phyloP scores from a whole-genome alignment of 371 early-diverging fungal genomes.

The Syncephalastrum sp. region DNA sequence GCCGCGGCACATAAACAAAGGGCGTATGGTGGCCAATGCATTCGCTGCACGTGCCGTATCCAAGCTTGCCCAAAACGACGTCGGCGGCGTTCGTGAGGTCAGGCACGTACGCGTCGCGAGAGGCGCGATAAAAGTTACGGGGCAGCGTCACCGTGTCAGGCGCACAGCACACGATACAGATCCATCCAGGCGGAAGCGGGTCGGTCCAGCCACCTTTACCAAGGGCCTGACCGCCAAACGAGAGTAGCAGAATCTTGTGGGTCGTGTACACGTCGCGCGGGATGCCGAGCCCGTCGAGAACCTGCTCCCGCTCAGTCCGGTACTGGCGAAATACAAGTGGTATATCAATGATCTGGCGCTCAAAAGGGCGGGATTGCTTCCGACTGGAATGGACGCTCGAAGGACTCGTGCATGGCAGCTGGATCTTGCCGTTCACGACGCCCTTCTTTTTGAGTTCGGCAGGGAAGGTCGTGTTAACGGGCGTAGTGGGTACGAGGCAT shows the following conservation, averaged over 20 bases:
- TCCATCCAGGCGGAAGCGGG: constrained; percentile 74
- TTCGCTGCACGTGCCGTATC: constrained; percentile 84
- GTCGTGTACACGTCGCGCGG: constrained; percentile 52
- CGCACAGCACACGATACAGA: constrained; percentile 71
- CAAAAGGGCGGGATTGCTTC: constrained; percentile 2
- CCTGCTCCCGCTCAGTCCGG: constrained; percentile 45
- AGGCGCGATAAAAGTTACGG: constrained; percentile 55
- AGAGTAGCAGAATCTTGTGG: constrained; percentile 64
- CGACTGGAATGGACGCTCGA: constrained; percentile 26
- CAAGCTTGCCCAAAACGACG: constrained; percentile 76
- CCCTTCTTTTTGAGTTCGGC: constrained; percentile 20
- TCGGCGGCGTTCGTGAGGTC: constrained; percentile 75
- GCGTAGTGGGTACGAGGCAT: constrained; percentile 39
- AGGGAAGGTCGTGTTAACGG: constrained; percentile 13
- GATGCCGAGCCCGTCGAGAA: constrained; percentile 58
- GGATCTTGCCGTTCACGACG: constrained; percentile 43
- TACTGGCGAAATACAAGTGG: constrained; percentile 66
- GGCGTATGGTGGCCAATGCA: constrained; percentile 73
- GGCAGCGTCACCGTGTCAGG: constrained; percentile 54
- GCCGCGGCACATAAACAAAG: constrained; percentile 75
- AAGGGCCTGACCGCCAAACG: constrained; percentile 75
- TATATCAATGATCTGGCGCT: constrained; percentile 53
- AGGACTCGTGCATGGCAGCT: constrained; percentile 34
- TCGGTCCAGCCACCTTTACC: constrained; percentile 50
- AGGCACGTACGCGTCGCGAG: constrained; percentile 71